Base-by-base conservation (phyloP, 805 yeast genomes). In the Lachancea mirantina region DNA sequence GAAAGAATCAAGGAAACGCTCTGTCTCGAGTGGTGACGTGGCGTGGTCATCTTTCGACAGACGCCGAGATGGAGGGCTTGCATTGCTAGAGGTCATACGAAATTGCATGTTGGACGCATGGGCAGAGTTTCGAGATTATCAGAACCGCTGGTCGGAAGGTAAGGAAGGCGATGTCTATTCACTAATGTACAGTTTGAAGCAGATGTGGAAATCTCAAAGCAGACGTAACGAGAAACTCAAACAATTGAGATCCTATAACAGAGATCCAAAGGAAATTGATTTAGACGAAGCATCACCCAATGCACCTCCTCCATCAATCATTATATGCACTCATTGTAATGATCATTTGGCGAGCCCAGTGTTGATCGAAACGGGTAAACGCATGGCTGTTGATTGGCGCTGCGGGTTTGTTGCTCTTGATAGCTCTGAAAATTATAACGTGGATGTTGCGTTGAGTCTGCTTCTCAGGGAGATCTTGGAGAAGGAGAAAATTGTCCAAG, bases 61-160 rank as follows among this genome's bases (percentile, higher is more conserved):
- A 26, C 26, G 32, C 21, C 7, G 36, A n/a, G 55, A 49, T 34
- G 57, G 58, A 11, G 61, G 59, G 2, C 41, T 46, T 28, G 38
- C 48, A 1, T 33, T 60, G 3, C 34, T 65, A 20, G 55, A 70
- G 17, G 59, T 67, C 1, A 71, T 80, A 37, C 67, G 75, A 42
- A 65, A 64, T 4, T 72, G 83, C 1, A 63, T 81, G 14, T 64
- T 67, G 8, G 85, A 80, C 40, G 89, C 88, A 1, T 81, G 92
- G 92, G 65, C 61, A 20, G 87, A 79, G 46, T 81, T 67, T 47
- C 53, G 70, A 34, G 62, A 65, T 7, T 81, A 73, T 48, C 68
- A 70, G 40, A 60, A 57, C 15, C 62, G 64, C 20, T 76, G 84
- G 80, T 69, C 74, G 30, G 61, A 62, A 25, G 84, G 85, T 3